These are phyloP conservation scores for Rhodotorula sp. DNA, from an alignment of 1,284 basidiomycete species.

Conservation along the genomic window DNA sequence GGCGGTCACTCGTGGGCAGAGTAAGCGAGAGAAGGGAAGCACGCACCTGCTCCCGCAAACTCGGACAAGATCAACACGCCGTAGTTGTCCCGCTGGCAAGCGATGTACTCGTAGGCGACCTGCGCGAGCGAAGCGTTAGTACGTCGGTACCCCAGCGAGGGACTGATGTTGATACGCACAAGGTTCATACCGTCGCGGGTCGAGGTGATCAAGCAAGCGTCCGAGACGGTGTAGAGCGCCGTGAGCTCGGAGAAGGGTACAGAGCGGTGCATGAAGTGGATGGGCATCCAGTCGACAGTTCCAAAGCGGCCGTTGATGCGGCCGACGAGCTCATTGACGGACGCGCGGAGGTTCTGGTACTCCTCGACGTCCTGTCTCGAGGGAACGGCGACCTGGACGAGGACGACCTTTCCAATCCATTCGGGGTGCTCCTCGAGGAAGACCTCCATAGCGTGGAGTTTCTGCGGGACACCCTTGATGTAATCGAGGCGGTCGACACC, in stretches of 20 bases:
- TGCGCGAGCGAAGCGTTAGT: too few species aligned
- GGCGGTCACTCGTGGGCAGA: neutral
- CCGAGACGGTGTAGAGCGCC: slow-evolving; percentile 92
- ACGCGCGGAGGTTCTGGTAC: slow-evolving; percentile 94
- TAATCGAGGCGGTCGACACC: slow-evolving; percentile 98
- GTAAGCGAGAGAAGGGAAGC: neutral
- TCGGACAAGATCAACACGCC: slow-evolving; percentile 98
- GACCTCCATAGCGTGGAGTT: slow-evolving; percentile 91
- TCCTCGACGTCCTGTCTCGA: slow-evolving; percentile 98
- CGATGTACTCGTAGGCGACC: slow-evolving; percentile 99
- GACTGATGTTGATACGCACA: slow-evolving; percentile 54
- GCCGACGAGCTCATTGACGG: slow-evolving; percentile 96
- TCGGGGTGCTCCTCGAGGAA: slow-evolving; percentile 97
- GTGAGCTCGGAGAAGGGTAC: slow-evolving; percentile 92
- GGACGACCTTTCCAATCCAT: slow-evolving; percentile 98
- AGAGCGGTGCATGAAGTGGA: slow-evolving; percentile 95
- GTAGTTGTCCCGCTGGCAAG: slow-evolving; percentile 85
- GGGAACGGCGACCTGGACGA: slow-evolving; percentile 95
- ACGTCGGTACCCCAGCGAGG: too few species aligned
- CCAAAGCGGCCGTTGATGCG: slow-evolving; percentile 98
- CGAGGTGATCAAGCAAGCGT: slow-evolving; percentile 91
- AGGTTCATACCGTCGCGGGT: slow-evolving; percentile 99
- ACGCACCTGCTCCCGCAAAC: slow-evolving; percentile 76
- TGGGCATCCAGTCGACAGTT: slow-evolving; percentile 98
- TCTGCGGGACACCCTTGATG: slow-evolving; percentile 99